A percentile compares a stretch with the other conserved stretches of the same genome.
Evolutionary conservation across 345 rosid genomes (phyloP).

Genomic region (Eucalyptus urophylla): DNA sequence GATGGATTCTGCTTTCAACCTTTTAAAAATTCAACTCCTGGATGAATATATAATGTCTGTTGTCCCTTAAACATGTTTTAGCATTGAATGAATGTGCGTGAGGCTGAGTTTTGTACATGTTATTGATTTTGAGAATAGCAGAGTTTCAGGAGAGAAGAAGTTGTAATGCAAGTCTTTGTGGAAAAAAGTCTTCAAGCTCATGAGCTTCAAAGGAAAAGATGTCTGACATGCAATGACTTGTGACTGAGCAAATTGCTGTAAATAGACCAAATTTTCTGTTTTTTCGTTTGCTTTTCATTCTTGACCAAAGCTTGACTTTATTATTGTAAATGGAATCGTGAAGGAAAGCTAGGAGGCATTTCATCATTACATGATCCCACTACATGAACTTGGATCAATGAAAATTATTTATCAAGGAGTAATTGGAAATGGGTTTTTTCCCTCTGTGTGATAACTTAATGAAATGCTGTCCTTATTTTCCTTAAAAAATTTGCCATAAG

Average conservation of each 20-base stretch:
- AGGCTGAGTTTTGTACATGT: not conserved
- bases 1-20: not conserved
- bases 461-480: not conserved
- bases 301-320: not conserved
- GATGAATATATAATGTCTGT: not conserved
- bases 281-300: not conserved
- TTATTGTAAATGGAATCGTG: not conserved
- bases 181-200: not conserved
- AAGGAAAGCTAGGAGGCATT: not conserved
- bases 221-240: not conserved
- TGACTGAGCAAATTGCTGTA: not conserved
- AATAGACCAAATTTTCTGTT: not conserved
- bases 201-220: not conserved
- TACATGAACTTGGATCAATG: not conserved
- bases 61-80: not conserved
- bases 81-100: not conserved
- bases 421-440: not conserved
- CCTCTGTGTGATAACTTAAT: not conserved
- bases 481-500: not conserved
- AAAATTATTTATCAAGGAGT: not conserved
- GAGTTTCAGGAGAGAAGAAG: not conserved
- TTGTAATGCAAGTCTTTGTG: not conserved
- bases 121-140: not conserved
- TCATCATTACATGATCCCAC: not conserved
- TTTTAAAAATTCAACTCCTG: not conserved